Evolutionary conservation across 345 rosid genomes (phyloP), one percentile per base, ranked within the genome.

Genomic region (Eucalyptus erythrocorys): DNA sequence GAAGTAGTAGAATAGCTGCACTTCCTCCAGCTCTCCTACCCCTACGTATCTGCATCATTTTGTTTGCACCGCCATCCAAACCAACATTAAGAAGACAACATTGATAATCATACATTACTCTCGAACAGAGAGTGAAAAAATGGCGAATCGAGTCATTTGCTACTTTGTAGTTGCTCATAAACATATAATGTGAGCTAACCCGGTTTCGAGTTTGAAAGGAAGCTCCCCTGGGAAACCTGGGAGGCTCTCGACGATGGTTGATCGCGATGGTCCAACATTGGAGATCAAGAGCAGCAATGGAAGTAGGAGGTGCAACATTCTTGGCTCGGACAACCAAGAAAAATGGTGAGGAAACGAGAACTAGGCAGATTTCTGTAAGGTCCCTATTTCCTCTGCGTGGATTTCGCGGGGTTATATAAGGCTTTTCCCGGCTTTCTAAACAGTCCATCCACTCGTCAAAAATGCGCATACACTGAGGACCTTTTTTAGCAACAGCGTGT

Each of bases 201-300:
- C 92, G 30, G 92, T 89, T 87, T 91, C 90, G 4, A 91, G 92
- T 32, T n/a, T 84, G 84, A 91, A 91, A 5, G 90, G 92, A 15
- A 91, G 92, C 81, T 89, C 85, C 45, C 88, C 92, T 7, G 88
- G 49, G 43, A 85, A 91, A 2, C 90, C 92, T 7, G 92, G 92
- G 48, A 91, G 55, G 32, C 61, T 91, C 76, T 91, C 32, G 24
- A 89, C 49, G 5, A 87, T 87, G 79, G 43, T 22, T 14, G 86
- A 47, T 13, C 86, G 90, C 8, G 91, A 86, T 6, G 10, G 22
- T 19, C 34, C 87, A 17, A 34, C 21, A n/a, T 19, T 86, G 50
- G 42, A 47, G 76, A 47, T 37, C 34, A 87, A 37, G 9, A 88
- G 55, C 87, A 88, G 51, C 79, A 90, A 55, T 30, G 40, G 89